Base-by-base conservation (phyloP, 78 protist species). In the Chrysochromulina parva region DNA sequence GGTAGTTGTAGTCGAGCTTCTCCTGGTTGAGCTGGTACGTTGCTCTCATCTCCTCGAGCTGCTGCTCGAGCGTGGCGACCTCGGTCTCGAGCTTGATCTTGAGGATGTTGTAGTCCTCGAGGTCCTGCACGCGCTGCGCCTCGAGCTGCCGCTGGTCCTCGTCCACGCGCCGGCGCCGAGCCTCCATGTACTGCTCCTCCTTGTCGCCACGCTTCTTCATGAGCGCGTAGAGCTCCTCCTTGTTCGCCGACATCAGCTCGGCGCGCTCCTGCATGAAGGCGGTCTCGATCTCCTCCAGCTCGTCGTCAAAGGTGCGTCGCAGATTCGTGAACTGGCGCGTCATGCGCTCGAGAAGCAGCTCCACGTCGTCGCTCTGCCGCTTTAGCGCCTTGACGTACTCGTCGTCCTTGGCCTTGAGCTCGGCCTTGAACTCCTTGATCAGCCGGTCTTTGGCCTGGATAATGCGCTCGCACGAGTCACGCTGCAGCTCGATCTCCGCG, bases 1-100 rank as follows among this genome's bases (percentile, higher is more conserved):
- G 92, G 78, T 59, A 71, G 92, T 95, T 95, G 95, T 96, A 95
- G 74, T 94, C 91, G 71, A 96, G 95, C 92, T 95, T 95, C 91
- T 96, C 95, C 48, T 88, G 81, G 94, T 95, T 96, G 71, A 96
- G 95, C 66, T 85, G 95, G 81, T 89, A 93, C n/a, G 93, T 90
- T 9, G 91, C 78, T 1, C 93, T 85, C 94, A 95, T 89, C 65
- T 73, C 94, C 60, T 92, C 92, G 52, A 91, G 91, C 89, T 95
- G 94, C 84, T 93, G 95, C 88, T 92, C 90, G n/a, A 93, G 93
- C 58, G 22, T 71, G 94, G 93, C 94, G 62, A 91, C 90, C 80
- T 91, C 85, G 9, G 90, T n/a, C 58, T 94, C 96, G 9, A 94
- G 91, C 58, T 55, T 67, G 85, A 91, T 89, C 84, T 96, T 96